Conservation (phyloP, 441 rosid species). For the Pelargonium fulgidum region DNA sequence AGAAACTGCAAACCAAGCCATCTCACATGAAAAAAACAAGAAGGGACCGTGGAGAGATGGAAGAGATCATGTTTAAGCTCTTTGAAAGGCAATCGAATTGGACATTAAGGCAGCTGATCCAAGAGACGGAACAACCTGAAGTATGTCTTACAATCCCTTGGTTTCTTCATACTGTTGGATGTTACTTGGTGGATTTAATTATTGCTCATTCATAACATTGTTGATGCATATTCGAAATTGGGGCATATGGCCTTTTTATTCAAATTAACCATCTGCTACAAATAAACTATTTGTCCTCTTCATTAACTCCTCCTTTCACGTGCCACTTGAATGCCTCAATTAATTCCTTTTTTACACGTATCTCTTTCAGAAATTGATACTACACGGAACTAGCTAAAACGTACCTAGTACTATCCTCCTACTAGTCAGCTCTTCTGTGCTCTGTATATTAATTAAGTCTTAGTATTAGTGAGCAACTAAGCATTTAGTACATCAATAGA, state of each 20-base stretch:
- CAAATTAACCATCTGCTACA: not conserved
- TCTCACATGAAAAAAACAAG: slow-evolving; percentile 55
- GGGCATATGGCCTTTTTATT: not conserved
- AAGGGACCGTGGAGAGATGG: slow-evolving; percentile 67
- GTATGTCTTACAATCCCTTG: slow-evolving; percentile 27
- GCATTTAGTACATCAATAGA: too few species aligned
- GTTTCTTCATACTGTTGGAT: slow-evolving; percentile 5
- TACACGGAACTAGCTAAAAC: too few species aligned
- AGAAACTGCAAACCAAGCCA: slow-evolving; percentile 38
- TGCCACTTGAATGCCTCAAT: not conserved
- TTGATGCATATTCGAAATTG: not conserved
- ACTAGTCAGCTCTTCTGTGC: too few species aligned
- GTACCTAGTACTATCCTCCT: too few species aligned
- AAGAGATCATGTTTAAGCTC: slow-evolving; percentile 59
- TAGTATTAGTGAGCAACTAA: too few species aligned
- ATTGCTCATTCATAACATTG: not conserved
- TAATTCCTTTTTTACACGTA: not conserved
- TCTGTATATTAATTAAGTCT: too few species aligned
- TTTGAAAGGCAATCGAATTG: slow-evolving; percentile 63
- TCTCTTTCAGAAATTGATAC: too few species aligned
- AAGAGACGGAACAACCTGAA: slow-evolving; percentile 70
- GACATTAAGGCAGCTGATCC: slow-evolving; percentile 52
- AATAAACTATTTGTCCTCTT: not conserved
- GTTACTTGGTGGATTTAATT: not conserved
- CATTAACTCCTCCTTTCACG: not conserved